Percentiles rank a stretch among this genome's conserved stretches.
Evolutionary conservation across 169 alveolate genomes (phyloP).

Genomic region (Cryptosporidium sp.): DNA sequence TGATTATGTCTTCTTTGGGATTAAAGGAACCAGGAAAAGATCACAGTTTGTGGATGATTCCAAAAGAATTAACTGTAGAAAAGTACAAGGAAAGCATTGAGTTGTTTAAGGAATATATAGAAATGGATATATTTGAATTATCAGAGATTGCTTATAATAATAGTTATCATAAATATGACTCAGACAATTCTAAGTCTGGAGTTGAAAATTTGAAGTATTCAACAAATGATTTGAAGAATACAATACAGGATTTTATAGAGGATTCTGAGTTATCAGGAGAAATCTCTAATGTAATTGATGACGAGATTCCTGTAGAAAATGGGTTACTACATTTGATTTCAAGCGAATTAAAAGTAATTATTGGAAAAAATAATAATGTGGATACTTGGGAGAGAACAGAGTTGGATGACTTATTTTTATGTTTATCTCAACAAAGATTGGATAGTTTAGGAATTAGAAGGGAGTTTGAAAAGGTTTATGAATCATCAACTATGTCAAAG

Average conservation of each 20-base stretch:
- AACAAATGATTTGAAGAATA: not conserved
- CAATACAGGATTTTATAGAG: constrained; percentile 27
- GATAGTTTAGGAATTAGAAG: constrained; percentile 27
- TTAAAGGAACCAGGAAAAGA: constrained; percentile 16
- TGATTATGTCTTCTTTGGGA: constrained; percentile 29
- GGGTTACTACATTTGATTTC: constrained; percentile 36
- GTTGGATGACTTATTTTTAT: constrained; percentile 11
- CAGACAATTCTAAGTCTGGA: not conserved
- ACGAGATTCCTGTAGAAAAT: constrained; percentile 16
- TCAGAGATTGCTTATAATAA: not conserved
- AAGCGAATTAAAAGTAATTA: constrained; percentile 26
- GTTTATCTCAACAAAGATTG: constrained; percentile 38
- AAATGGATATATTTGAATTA: constrained; percentile 13
- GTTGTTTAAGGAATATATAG: constrained; percentile 6
- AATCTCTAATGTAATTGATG: not conserved
- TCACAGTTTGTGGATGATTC: constrained; percentile 40
- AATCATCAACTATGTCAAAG: constrained; percentile 14
- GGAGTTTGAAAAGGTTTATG: constrained; percentile 1
- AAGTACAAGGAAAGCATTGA: not conserved
- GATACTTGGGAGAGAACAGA: constrained; percentile 20
- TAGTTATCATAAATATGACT: no score
- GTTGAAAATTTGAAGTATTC: constrained; percentile 4
- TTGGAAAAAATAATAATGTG: not conserved
- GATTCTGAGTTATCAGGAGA: constrained; percentile 18
- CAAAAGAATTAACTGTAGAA: constrained; percentile 35